phyloP scores from a whole-genome alignment of 441 rosid species.

The Croton laevigatus region DNA sequence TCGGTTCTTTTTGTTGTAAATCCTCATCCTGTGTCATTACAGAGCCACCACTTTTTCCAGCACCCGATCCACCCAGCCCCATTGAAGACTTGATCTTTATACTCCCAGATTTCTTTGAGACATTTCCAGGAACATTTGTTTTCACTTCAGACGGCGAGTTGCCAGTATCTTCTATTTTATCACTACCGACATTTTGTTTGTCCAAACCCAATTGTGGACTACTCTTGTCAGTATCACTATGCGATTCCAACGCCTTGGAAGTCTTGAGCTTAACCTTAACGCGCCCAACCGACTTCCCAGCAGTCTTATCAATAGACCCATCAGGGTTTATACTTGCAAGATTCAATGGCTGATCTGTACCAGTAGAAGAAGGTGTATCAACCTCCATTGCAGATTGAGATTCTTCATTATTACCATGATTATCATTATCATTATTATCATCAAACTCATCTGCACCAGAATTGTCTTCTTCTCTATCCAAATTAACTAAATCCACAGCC shows the following conservation, averaged over 20 bases:
- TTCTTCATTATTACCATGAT: conserved; percentile 39
- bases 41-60: conserved; percentile 32
- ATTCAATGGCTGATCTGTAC: conserved; percentile 56
- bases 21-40: conserved; percentile 29
- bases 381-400: conserved; percentile 59
- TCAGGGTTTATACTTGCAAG: conserved; percentile 49
- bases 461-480: conserved; percentile 51
- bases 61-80: conserved; percentile 39
- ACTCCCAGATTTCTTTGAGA: conserved; percentile 65
- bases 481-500: conserved; percentile 29
- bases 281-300: conserved; percentile 50
- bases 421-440: conserved; percentile 24
- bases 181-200: conserved; percentile 39
- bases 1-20: conserved; percentile 41
- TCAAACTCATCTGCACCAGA: conserved; percentile 35
- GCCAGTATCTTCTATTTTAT: conserved; percentile 57
- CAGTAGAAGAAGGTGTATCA: conserved; percentile 72
- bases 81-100: conserved; percentile 75
- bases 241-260: conserved; percentile 51
- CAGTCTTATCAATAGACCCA: conserved; percentile 48
- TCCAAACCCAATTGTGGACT: conserved; percentile 51
- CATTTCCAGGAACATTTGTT: conserved; percentile 39
- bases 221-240: conserved; percentile 58
- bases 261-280: conserved; percentile 87
- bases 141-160: conserved; percentile 52